Evolutionary conservation across 306 rosid species (phyloP).

Genomic region (Vigna mungo): DNA sequence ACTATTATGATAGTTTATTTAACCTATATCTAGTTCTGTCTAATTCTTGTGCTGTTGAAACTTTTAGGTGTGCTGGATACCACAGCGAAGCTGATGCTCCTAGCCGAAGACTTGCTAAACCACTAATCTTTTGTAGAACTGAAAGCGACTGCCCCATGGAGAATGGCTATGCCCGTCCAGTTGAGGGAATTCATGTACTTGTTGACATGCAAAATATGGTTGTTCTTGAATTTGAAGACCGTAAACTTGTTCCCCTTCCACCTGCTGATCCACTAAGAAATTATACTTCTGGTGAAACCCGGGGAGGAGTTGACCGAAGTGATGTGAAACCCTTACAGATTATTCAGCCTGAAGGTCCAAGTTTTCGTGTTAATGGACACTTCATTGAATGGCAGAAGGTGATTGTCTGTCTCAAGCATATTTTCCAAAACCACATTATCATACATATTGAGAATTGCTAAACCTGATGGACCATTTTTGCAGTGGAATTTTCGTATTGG

Average conservation of each 20-base stretch:
- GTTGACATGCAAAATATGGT: slow-evolving; percentile 90
- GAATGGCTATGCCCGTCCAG: slow-evolving; percentile 91
- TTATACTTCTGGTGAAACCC: slow-evolving; percentile 75
- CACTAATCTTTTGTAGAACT: slow-evolving; percentile 79
- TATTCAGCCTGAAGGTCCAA: slow-evolving; percentile 83
- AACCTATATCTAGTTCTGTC: slow-evolving; percentile 9
- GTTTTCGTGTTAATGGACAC: slow-evolving; percentile 78
- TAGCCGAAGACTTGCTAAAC: slow-evolving; percentile 85
- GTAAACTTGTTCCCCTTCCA: slow-evolving; percentile 77
- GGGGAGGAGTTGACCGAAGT: slow-evolving; percentile 89
- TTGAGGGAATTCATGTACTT: slow-evolving; percentile 86
- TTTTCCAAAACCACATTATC: slow-evolving; percentile 29
- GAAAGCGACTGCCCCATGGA: slow-evolving; percentile 92
- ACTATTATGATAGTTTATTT: slow-evolving; percentile 13
- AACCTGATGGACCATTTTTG: slow-evolving; percentile 45
- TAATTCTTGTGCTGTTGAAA: slow-evolving; percentile 25
- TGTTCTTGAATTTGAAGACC: slow-evolving; percentile 80
- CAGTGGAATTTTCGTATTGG: slow-evolving; percentile 90
- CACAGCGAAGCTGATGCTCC: slow-evolving; percentile 86
- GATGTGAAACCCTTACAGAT: slow-evolving; percentile 80
- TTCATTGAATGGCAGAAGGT: slow-evolving; percentile 88
- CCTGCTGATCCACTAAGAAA: slow-evolving; percentile 87
- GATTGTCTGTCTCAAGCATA: slow-evolving; percentile 20
- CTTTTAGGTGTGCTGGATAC: slow-evolving; percentile 77
- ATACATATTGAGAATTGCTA: slow-evolving; percentile 7